phyloP scores from a whole-genome alignment of 1,139 yeast genomes.

The Scheffersomyces cryptocercus region DNA sequence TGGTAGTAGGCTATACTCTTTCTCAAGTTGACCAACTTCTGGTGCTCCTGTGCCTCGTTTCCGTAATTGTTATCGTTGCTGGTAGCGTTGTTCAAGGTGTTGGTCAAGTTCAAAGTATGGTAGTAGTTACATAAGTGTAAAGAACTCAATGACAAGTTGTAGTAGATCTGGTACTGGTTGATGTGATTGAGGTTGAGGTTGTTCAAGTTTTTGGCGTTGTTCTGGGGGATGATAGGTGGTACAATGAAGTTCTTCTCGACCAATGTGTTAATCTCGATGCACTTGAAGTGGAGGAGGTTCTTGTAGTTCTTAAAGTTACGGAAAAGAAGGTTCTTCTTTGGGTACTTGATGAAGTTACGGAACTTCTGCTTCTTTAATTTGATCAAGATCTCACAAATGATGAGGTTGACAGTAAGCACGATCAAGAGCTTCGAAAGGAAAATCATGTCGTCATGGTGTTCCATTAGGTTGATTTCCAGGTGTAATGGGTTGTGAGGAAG shows the following conservation, averaged over 20 bases:
- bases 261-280: conserved; percentile 28
- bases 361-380: conserved; percentile 30
- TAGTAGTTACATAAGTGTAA: conserved; percentile 39
- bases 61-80: conserved; percentile 15
- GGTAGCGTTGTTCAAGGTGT: conserved; percentile 18
- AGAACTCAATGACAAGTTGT: conserved; percentile 34
- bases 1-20: conserved; percentile 41
- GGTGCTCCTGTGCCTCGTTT: conserved; percentile 28
- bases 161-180: conserved; percentile 32
- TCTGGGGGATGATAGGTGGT: conserved; percentile 21
- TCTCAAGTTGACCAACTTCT: conserved; percentile 33
- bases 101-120: conserved; percentile 28
- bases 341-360: conserved; percentile 21
- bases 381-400: conserved; percentile 34
- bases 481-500: conserved; percentile 5
- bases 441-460: conserved; percentile 32
- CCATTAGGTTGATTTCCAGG: conserved; percentile 20
- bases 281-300: conserved; percentile 29
- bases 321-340: conserved; percentile 14
- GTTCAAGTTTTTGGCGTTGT: conserved; percentile 8
- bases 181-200: conserved; percentile 13
- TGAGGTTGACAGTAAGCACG: conserved; percentile 29
- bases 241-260: conserved; percentile 32
- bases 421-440: conserved; percentile 31
- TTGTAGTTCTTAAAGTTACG: conserved; percentile 27